Base-by-base conservation (phyloP, 495 filamentous ascomycete species). In the Penicillium lividum region DNA sequence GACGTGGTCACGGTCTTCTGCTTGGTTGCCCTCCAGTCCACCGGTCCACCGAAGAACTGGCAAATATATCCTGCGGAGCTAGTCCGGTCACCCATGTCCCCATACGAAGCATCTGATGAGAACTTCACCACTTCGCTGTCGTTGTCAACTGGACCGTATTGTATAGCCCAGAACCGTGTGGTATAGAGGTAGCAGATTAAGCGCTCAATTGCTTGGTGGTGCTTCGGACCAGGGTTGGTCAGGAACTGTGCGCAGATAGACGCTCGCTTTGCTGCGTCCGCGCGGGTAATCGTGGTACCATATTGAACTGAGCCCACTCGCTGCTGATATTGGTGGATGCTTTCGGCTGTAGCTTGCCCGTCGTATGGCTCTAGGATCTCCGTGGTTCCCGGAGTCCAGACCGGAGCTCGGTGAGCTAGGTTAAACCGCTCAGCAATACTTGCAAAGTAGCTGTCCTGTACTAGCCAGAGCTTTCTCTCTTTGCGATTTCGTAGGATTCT, bases 241-340 rank as follows among this genome's bases (percentile, higher is more conserved):
- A 67, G 51, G 53, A 57, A 67, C 47, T 62, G n/a, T 18, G 68
- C 51, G n/a, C 70, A 31, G 9, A 56, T 53, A 3, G 47, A 36
- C 0, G 49, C 50, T 3, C 57, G 48, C 25, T 53, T 56, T 3
- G n/a, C n/a, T n/a, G n/a, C n/a, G n/a, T n/a, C n/a, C n/a, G n/a
- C n/a, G n/a, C n/a, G n/a, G n/a, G n/a, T n/a, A n/a, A n/a, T n/a
- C n/a, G n/a, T n/a, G n/a, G n/a, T n/a, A n/a, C n/a, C n/a, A n/a
- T n/a, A n/a, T 28, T 55, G 47, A 13, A 56, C n/a, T 10, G 62
- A 73, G 29, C 69, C 63, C n/a, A 73, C 58, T 42, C 64, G 61
- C 34, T 63, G 53, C 38, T 68, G 59, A 47, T 70, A 70, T 13
- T 38, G 10, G 18, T 63, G 33, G n/a, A 60, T 65, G 2, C 62